Conservation (phyloP, 2,329 filamentous ascomycete species). For the Furcasterigmium sp. region DNA sequence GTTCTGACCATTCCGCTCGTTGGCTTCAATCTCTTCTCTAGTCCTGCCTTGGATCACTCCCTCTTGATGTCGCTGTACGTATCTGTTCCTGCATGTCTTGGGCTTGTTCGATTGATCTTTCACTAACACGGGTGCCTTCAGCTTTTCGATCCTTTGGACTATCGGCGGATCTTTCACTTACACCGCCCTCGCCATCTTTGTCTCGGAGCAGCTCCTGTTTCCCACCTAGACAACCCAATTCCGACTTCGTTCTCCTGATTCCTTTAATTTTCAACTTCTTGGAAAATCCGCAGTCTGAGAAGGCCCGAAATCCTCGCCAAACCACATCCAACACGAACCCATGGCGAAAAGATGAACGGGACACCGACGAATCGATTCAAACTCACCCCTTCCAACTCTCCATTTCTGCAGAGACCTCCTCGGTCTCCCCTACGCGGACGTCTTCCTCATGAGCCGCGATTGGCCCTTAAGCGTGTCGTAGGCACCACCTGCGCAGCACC, state of each 20-base stretch:
- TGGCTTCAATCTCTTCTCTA: not conserved
- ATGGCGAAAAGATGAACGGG: constrained; percentile 55
- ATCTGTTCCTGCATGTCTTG: not conserved
- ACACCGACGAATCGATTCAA: constrained; percentile 59
- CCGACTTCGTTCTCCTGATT: no score
- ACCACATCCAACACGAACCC: not conserved
- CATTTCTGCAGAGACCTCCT: constrained; percentile 56
- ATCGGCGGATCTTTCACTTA: not conserved
- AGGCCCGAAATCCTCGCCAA: no score
- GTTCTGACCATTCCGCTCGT: not conserved
- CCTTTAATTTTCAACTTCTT: no score
- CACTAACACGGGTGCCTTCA: no score
- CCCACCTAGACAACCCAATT: not conserved
- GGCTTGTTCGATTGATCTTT: no score
- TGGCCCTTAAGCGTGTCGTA: constrained; percentile 79
- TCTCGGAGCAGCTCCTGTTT: not conserved
- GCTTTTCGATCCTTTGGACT: constrained; percentile 1
- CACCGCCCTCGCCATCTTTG: not conserved
- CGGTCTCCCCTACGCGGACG: constrained; percentile 57
- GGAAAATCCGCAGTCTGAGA: no score
- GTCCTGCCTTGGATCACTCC: not conserved
- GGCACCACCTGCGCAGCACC: constrained; percentile 83
- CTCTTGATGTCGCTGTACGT: constrained; percentile 1
- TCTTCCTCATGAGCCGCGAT: constrained; percentile 43
- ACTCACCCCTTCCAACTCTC: constrained; percentile 73